Base-by-base conservation (phyloP, 345 rosid genomes). In the Populus simonii region DNA sequence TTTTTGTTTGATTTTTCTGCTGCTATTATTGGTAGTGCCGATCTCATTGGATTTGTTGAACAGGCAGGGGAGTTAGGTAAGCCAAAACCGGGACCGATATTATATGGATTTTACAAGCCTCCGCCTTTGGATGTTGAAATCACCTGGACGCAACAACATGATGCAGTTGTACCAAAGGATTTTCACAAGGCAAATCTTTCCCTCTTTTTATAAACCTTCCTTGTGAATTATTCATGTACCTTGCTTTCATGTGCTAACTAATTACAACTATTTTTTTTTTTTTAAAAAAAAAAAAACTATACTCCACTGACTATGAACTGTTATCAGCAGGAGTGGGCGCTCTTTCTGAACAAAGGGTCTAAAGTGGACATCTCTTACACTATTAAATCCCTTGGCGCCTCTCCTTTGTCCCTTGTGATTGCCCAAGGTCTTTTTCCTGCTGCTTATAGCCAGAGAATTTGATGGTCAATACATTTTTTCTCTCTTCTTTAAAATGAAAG, bases 331-430 rank as follows among this genome's bases (percentile, higher is more conserved):
- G 87, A 89, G 63, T 90, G 94, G 92, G 7, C 83, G 20, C 81
- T 82, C 76, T 90, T 79, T 80, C 85, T 90, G 36, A 89, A 90
- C 78, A 75, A 82, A 71, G 89, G 89, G 72, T 90, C 92, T 8
- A 65, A 81, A 75, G 65, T 90, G 53, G 80, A 78, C 7, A 78
- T 90, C 76, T 83, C 82, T 72, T 89, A 89, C 83, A 73, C 13
- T 31, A 80, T 90, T 43, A 87, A 74, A 71, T 85, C 92, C 47
- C 31, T 73, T 35, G 71, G 73, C 10, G 71, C 88, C 62, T 72
- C 76, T 8, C 84, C 89, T 73, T 45, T 90, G 75, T 86, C 84
- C 71, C 89, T 90, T 76, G 90, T 88, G 71, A 82, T 90, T 83
- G 87, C 87, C 67, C 67, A 72, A 84, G 94, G 94, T 90, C 68